Percentiles rank a stretch among this genome's conserved stretches.
phyloP scores from a whole-genome alignment of 495 filamentous ascomycete genomes.

The Annulohypoxylon bovei region DNA sequence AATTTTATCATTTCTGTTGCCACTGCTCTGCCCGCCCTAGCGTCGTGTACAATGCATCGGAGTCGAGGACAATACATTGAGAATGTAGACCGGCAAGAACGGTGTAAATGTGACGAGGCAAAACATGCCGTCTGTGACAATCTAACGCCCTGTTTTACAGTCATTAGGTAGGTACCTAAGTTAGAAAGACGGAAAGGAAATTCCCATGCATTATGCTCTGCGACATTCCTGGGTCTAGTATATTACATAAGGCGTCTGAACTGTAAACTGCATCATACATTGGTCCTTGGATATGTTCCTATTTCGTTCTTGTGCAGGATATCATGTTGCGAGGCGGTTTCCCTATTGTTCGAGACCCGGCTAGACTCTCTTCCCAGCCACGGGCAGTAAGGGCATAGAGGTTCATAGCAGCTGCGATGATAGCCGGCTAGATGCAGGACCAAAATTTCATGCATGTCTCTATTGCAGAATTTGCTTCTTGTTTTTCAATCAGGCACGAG shows the following conservation, averaged over 20 bases:
- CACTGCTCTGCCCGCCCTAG: neutral
- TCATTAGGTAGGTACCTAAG: no score
- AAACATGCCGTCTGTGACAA: conserved; percentile 25
- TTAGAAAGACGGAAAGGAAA: conserved; percentile 4
- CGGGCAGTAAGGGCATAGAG: neutral
- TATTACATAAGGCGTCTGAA: conserved; percentile 19
- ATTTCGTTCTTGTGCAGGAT: conserved; percentile 24
- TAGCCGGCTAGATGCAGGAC: conserved; percentile 8
- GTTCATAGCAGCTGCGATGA: neutral
- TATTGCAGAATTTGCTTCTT: conserved; percentile 22
- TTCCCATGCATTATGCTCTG: conserved; percentile 14
- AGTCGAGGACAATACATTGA: neutral
- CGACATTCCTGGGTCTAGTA: neutral
- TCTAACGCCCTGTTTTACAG: conserved; percentile 5
- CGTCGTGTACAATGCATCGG: conserved; percentile 12
- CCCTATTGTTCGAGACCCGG: neutral
- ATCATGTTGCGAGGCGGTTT: conserved; percentile 12
- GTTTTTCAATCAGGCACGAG: conserved; percentile 23
- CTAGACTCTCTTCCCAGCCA: neutral
- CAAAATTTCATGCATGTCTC: conserved; percentile 18
- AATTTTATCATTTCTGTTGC: conserved; percentile 11
- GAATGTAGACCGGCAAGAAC: neutral
- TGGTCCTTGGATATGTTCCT: conserved; percentile 22
- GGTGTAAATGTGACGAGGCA: conserved; percentile 23
- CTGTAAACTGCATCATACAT: conserved; percentile 13